Conservation (phyloP, 129 eudicot genomes). For the Apium graveolens region DNA sequence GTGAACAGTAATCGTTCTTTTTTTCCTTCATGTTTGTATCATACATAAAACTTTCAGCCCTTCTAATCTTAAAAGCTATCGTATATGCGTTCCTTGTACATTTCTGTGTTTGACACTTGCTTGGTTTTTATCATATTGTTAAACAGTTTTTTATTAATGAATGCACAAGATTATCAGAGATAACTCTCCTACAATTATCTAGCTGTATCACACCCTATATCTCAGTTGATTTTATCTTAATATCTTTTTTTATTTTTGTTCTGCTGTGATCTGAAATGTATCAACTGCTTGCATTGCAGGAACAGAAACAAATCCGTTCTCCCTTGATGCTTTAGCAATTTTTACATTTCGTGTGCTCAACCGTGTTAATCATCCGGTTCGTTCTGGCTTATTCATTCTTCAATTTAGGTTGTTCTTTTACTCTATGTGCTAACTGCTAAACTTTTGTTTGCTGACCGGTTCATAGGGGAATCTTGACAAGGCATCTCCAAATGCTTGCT, state of each 20-base stretch:
- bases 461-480: constrained; percentile 89
- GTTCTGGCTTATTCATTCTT: constrained; percentile 3
- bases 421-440: constrained; percentile 17
- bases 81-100: not conserved
- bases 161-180: not conserved
- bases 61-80: not conserved
- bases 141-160: not conserved
- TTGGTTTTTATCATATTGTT: not conserved
- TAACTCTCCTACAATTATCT: not conserved
- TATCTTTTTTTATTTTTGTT: not conserved
- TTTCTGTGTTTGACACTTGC: not conserved
- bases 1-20: not conserved
- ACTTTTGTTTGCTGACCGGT: constrained; percentile 11
- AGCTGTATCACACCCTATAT: not conserved
- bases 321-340: constrained; percentile 85
- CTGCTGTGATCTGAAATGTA: not conserved
- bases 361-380: constrained; percentile 88
- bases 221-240: not conserved
- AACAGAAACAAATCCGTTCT: constrained; percentile 86
- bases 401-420: not conserved
- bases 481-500: constrained; percentile 80
- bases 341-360: constrained; percentile 81
- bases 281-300: constrained; percentile 35
- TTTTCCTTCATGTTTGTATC: not conserved
- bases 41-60: not conserved